These are phyloP conservation scores for Tylopilus felleus DNA, from an alignment of 768 basidiomycete genomes.

Conservation along the genomic window DNA sequence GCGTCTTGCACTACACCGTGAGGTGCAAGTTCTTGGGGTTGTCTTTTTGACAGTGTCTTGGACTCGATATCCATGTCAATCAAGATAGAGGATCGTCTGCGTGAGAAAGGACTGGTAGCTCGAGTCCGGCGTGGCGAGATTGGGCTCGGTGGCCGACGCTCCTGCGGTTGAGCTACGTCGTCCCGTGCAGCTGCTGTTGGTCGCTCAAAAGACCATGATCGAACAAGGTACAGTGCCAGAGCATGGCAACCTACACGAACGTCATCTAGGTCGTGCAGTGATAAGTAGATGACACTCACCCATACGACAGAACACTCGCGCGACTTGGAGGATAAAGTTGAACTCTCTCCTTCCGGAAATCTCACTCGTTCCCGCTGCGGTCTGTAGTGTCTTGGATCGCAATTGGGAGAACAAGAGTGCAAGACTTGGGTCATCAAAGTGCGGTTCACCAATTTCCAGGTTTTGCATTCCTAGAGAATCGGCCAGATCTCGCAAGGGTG, in stretches of 20 bases:
- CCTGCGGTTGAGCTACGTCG: constrained; percentile 3
- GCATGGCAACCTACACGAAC: constrained; percentile 75
- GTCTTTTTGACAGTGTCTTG: constrained; percentile 51
- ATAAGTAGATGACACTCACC: constrained; percentile 47
- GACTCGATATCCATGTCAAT: constrained; percentile 86
- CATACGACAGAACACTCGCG: constrained; percentile 91
- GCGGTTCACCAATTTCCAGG: constrained; percentile 72
- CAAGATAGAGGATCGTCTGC: constrained; percentile 69
- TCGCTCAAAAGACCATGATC: constrained; percentile 87
- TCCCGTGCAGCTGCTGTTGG: constrained; percentile 47
- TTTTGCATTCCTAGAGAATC: constrained; percentile 51
- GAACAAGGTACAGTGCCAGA: constrained; percentile 85
- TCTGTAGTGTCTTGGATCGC: constrained; percentile 86
- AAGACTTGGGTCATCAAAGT: constrained; percentile 93
- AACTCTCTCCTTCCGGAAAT: constrained; percentile 87
- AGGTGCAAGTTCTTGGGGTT: constrained; percentile 42
- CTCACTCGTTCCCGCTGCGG: constrained; percentile 88
- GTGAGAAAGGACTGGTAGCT: constrained; percentile 48
- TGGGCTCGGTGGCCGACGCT: constrained; percentile 43
- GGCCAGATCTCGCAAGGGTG: constrained; percentile 73
- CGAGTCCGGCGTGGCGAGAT: constrained; percentile 44
- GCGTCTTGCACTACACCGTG: constrained; percentile 27
- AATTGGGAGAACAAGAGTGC: constrained; percentile 88
- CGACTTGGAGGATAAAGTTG: constrained; percentile 93
- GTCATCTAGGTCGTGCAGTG: neutral